A percentile compares a stretch with the other conserved stretches of the same genome.
These are phyloP conservation scores for Withania somnifera DNA, from an alignment of 305 asterid genomes.

Conservation along the genomic window DNA sequence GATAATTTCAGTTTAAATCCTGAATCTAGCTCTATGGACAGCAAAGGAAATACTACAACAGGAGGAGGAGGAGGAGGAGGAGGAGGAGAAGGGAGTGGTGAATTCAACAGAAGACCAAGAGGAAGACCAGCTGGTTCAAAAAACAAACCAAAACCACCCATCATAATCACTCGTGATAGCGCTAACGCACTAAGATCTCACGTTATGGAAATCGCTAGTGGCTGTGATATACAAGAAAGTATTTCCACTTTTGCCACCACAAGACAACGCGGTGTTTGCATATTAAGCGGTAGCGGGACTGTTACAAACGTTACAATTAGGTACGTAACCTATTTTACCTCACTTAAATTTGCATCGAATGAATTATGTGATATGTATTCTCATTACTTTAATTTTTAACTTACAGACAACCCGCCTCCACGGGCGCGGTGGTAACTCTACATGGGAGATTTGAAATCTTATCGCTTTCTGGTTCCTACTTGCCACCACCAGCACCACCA, in stretches of 20 bases:
- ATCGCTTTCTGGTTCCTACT: slow-evolving; percentile 67
- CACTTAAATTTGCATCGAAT: background rate
- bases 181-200: slow-evolving; percentile 79
- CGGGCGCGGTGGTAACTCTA: slow-evolving; percentile 56
- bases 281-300: slow-evolving; percentile 67
- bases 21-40: slow-evolving; percentile 14
- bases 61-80: too few relatives aligned
- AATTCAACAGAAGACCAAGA: slow-evolving; percentile 45
- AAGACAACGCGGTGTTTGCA: slow-evolving; percentile 72
- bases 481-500: slow-evolving; percentile 83
- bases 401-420: slow-evolving; percentile 57
- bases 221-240: slow-evolving; percentile 69
- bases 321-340: background rate
- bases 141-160: slow-evolving; percentile 78
- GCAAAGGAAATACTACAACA: slow-evolving; percentile 7
- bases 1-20: slow-evolving; percentile 10
- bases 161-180: slow-evolving; percentile 75
- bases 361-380: background rate
- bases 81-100: too few relatives aligned
- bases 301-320: slow-evolving; percentile 55
- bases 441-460: slow-evolving; percentile 74
- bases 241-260: slow-evolving; percentile 56
- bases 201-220: slow-evolving; percentile 58
- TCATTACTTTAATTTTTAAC: background rate
- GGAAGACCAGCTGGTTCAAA: slow-evolving; percentile 78